Base-by-base conservation (phyloP, 2,329 filamentous ascomycete genomes). In the Colletotrichum cuscutae region DNA sequence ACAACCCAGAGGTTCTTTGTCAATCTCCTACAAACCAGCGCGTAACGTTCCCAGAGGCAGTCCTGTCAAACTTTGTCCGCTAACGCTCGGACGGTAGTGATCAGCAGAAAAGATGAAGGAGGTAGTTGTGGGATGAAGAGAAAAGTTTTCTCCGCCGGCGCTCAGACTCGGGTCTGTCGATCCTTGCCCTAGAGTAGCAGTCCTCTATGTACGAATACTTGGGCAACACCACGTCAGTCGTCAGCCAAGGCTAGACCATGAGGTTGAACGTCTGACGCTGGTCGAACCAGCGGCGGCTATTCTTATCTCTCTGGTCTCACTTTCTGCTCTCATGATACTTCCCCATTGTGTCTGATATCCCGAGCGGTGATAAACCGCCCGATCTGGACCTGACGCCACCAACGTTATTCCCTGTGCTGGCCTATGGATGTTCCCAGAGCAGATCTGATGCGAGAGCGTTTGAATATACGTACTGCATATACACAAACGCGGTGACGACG, bases 71-170 rank as follows among this genome's bases (percentile, higher is more conserved):
- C 24, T 68, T 35, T 68, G 19, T n/a, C 42, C 22, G n/a, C 46
- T 35, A 52, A 35, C 65, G 65, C 68, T 71, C 68, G 64, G 68
- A 71, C 64, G 49, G 37, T 57, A 28, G 35, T 49, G 68, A 71
- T 62, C 68, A 52, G 68, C 68, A 32, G 13, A 22, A 42, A 30
- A 60, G 24, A 57, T 26, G 56, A 61, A 22, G 35, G 57, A 24
- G 12, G 19, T 49, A 49, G 42, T 1, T 19, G 42, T 49, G 42
- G 15, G 35, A 30, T 35, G 54, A 32, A n/a, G 32, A 35, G 46
- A 46, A 54, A 46, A 59, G 19, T 52, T 28, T 60, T 24, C 32
- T 67, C 32, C 32, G 24, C 63, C 26, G 9, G 68, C 64, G 46
- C 64, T 68, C 68, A 68, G 49, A 68, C 64, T 62, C 35, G n/a